These are phyloP conservation scores for Peribolospora baueri DNA, from an alignment of 768 basidiomycete genomes.

Conservation along the genomic window DNA sequence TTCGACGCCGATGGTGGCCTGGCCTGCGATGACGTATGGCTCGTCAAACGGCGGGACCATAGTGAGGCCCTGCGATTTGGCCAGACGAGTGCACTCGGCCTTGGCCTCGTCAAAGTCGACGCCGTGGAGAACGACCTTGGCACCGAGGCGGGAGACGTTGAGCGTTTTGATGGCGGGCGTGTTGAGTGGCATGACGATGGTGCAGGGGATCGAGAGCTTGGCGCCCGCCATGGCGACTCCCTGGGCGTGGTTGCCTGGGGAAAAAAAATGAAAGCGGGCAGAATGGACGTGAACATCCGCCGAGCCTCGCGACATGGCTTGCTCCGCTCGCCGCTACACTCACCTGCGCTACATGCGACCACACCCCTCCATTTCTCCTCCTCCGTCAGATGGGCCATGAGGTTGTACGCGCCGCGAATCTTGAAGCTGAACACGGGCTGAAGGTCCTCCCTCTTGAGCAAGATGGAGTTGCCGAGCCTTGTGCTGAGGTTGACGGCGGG, in stretches of 20 bases:
- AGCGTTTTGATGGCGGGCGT: constrained; percentile 91
- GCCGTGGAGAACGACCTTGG: constrained; percentile 81
- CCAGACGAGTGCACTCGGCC: constrained; percentile 69
- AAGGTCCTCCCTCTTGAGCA: constrained; percentile 88
- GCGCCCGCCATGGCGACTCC: constrained; percentile 89
- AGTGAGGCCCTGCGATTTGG: constrained; percentile 43
- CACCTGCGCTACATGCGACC: constrained; percentile 91
- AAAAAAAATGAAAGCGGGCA: background rate
- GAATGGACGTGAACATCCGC: background rate
- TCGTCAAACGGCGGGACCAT: constrained; percentile 97
- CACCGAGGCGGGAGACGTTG: constrained; percentile 81
- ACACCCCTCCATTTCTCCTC: constrained; percentile 96
- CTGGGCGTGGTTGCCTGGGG: constrained; percentile 85
- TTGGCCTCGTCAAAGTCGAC: constrained; percentile 90
- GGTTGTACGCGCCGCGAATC: constrained; percentile 92
- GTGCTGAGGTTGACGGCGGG: constrained; percentile 63
- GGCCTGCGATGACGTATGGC: constrained; percentile 86
- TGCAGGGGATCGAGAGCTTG: constrained; percentile 68
- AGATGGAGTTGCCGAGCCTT: constrained; percentile 74
- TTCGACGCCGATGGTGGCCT: constrained; percentile 86
- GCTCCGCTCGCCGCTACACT: constrained; percentile 23
- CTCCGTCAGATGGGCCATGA: constrained; percentile 68
- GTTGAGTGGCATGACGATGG: constrained; percentile 93
- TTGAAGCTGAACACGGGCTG: constrained; percentile 95
- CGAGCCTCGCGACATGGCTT: background rate